phyloP scores from a whole-genome alignment of 495 filamentous ascomycete species.

The Tuber umbilicatum region DNA sequence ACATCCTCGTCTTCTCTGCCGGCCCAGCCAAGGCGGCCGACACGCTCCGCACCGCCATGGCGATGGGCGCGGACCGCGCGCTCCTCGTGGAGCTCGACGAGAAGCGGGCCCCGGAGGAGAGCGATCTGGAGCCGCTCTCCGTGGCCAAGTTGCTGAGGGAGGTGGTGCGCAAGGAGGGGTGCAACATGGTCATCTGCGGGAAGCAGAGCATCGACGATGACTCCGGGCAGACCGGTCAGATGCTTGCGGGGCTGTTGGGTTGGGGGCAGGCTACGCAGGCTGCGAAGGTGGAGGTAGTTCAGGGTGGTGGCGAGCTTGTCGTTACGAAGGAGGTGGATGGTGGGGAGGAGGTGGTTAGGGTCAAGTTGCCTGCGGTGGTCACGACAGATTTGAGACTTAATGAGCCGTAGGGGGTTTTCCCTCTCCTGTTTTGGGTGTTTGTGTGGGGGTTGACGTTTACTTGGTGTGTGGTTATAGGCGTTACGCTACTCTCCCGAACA shows the following conservation, averaged over 20 bases:
- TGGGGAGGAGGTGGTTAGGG: slow-evolving; percentile 79
- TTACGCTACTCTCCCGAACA: slow-evolving; percentile 92
- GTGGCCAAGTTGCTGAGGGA: slow-evolving; percentile 81
- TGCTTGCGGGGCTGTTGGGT: slow-evolving; percentile 84
- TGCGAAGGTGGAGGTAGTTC: slow-evolving; percentile 67
- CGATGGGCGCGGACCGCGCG: slow-evolving; percentile 90
- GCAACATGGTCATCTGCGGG: slow-evolving; percentile 85
- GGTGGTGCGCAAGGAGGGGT: slow-evolving; percentile 71
- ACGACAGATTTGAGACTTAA: slow-evolving; percentile 94
- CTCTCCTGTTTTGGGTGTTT: neutral
- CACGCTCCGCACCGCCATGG: slow-evolving; percentile 89
- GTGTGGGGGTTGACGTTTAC: slow-evolving; percentile 2
- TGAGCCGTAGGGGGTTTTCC: slow-evolving; percentile 54
- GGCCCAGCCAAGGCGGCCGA: slow-evolving; percentile 82
- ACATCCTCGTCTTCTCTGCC: slow-evolving; percentile 83
- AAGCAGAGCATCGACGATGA: slow-evolving; percentile 99
- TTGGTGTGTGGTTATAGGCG: slow-evolving; percentile 46
- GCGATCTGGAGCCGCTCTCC: slow-evolving; percentile 71
- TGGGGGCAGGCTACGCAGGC: slow-evolving; percentile 96
- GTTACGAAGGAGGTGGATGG: slow-evolving; percentile 92
- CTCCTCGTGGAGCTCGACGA: slow-evolving; percentile 72
- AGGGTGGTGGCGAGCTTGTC: slow-evolving; percentile 53
- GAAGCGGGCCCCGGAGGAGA: slow-evolving; percentile 49
- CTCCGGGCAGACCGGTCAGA: slow-evolving; percentile 91
- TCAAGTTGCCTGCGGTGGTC: slow-evolving; percentile 79